Conservation (phyloP, 805 yeast genomes). For the Saccharomycopsis sp. region DNA sequence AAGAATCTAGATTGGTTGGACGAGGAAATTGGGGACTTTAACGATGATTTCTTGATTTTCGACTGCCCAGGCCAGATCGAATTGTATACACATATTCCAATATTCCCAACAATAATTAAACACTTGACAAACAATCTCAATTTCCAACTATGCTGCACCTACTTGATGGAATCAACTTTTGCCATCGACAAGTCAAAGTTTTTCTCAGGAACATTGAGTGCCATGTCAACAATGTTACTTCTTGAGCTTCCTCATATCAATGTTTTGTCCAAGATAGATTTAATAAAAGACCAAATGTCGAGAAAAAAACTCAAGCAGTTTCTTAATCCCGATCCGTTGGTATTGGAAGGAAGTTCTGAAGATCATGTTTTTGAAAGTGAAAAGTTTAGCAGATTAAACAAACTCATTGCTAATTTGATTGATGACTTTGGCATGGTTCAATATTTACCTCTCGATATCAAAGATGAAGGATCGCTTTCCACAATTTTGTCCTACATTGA, state of each 20-base stretch:
- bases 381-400: conserved; percentile 62
- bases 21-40: conserved; percentile 92
- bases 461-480: conserved; percentile 63
- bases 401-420: conserved; percentile 77
- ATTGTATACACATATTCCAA: conserved; percentile 88
- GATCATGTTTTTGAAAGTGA: conserved; percentile 38
- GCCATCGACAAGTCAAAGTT: conserved; percentile 85
- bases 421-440: conserved; percentile 99
- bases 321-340: conserved; percentile 83
- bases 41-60: conserved; percentile 87
- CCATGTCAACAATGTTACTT: conserved; percentile 97
- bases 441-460: conserved; percentile 80
- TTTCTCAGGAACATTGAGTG: conserved; percentile 90
- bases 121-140: conserved; percentile 74
- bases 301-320: conserved; percentile 72
- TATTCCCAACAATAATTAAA: conserved; percentile 77
- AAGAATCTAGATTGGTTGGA: conserved; percentile 95
- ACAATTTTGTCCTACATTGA: conserved; percentile 87
- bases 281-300: conserved; percentile 70
- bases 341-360: conserved; percentile 47
- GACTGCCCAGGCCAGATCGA: conserved; percentile 98
- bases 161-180: conserved; percentile 88
- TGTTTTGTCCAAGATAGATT: conserved; percentile 76
- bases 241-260: conserved; percentile 93
- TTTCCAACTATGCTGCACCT: conserved; percentile 87